phyloP scores from a whole-genome alignment of 441 rosid genomes.

The Arabidopsis hybrid region DNA sequence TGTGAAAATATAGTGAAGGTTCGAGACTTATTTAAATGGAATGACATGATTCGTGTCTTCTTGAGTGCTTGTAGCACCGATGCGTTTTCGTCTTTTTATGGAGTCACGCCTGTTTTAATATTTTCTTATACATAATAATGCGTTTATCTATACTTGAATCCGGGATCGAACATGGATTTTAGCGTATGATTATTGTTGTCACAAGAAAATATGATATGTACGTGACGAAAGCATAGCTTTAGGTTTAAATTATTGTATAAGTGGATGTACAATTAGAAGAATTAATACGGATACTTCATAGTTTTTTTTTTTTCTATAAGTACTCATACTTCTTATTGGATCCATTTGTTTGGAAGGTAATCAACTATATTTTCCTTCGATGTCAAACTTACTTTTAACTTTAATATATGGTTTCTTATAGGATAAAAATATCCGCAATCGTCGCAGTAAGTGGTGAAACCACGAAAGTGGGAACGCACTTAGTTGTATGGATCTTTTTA shows the following conservation, averaged over 20 bases:
- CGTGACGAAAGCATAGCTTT: background rate
- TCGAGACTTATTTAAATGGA: conserved; percentile 24
- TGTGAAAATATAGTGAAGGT: conserved; percentile 13
- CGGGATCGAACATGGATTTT: background rate
- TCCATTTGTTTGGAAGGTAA: background rate
- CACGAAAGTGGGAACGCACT: conserved; percentile 3
- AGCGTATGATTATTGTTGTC: conserved; percentile 22
- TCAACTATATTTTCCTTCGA: background rate
- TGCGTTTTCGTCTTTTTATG: conserved; percentile 25
- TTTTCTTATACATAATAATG: background rate
- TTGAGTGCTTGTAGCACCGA: conserved; percentile 35
- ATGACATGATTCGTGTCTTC: conserved; percentile 33
- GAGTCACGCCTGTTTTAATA: conserved; percentile 26
- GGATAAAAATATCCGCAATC: background rate
- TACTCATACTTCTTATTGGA: background rate
- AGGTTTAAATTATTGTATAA: background rate
- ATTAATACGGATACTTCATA: background rate
- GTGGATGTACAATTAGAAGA: background rate
- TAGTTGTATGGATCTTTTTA: conserved; percentile 5
- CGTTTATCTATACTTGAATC: conserved; percentile 5
- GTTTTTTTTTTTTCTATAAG: too few relatives aligned
- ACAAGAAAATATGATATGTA: background rate
- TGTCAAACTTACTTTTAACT: background rate
- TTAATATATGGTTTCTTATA: background rate
- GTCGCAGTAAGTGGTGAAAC: conserved; percentile 22